phyloP scores from a whole-genome alignment of 2,329 filamentous ascomycete genomes.

The Xylariaceae sp. region DNA sequence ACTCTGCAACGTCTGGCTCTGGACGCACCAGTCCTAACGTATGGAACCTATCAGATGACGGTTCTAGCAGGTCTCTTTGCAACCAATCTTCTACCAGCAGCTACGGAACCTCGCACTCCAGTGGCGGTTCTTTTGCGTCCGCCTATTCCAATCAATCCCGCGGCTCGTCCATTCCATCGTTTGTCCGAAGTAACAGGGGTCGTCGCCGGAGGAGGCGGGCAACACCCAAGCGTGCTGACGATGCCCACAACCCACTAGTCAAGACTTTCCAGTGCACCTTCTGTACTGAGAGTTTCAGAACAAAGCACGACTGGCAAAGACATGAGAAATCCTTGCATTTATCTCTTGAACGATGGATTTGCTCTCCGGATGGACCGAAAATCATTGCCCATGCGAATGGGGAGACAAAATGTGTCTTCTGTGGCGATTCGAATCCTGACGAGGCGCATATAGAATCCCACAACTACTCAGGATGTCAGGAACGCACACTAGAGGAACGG shows the following conservation, averaged over 20 bases:
- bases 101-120: conserved; percentile 58
- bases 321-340: conserved; percentile 66
- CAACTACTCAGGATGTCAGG: conserved; percentile 62
- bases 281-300: conserved; percentile 64
- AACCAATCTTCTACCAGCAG: conserved; percentile 59
- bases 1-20: conserved; percentile 41
- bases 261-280: conserved; percentile 65
- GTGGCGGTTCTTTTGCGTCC: conserved; percentile 54
- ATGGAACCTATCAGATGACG: conserved; percentile 57
- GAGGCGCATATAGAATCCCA: conserved; percentile 55
- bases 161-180: conserved; percentile 48
- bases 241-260: conserved; percentile 40
- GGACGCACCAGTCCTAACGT: conserved; percentile 56
- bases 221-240: conserved; percentile 35
- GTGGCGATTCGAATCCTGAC: conserved; percentile 51
- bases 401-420: conserved; percentile 55
- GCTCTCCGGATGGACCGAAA: conserved; percentile 53
- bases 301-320: conserved; percentile 66
- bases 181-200: conserved; percentile 39
- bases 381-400: conserved; percentile 58
- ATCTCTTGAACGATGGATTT: conserved; percentile 65
- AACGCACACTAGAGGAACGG: conserved; percentile 57
- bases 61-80: conserved; percentile 53
- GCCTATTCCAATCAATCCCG: conserved; percentile 56
- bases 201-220: conserved; percentile 48